A percentile compares a stretch with the other conserved stretches of the same genome.
Conservation (phyloP, 495 filamentous ascomycete species). For the Penicillium atrosanguineum region DNA sequence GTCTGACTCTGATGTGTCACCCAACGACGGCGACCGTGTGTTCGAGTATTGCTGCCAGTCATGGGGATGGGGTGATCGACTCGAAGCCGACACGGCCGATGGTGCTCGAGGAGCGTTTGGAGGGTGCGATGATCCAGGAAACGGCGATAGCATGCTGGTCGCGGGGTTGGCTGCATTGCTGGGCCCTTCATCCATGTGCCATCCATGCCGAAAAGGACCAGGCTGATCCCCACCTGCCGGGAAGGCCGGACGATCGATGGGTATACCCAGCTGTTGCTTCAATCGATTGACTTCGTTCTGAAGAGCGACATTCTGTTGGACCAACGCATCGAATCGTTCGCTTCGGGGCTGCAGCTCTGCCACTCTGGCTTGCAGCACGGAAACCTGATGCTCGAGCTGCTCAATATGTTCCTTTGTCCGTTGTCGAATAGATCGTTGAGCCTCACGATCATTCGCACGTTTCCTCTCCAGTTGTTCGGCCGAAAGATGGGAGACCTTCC, state of each 20-base stretch:
- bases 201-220: constrained; percentile 9
- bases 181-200: constrained; percentile 10
- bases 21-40: constrained; percentile 20
- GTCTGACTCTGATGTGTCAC: constrained; percentile 16
- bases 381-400: constrained; percentile 49
- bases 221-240: constrained; percentile 9
- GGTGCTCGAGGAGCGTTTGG: constrained; percentile 9
- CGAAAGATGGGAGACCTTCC: constrained; percentile 57
- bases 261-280: constrained; percentile 37
- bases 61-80: constrained; percentile 16
- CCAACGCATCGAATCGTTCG: constrained; percentile 47
- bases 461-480: constrained; percentile 61
- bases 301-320: constrained; percentile 53
- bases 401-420: constrained; percentile 60
- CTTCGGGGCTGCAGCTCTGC: constrained; percentile 46
- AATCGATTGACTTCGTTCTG: constrained; percentile 51
- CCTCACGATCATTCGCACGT: constrained; percentile 62
- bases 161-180: constrained; percentile 3
- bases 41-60: constrained; percentile 23
- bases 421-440: constrained; percentile 60
- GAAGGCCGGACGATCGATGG: constrained; percentile 11
- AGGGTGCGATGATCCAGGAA: constrained; percentile 11
- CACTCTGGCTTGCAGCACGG: constrained; percentile 46
- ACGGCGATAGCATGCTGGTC: constrained; percentile 12
- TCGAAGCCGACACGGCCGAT: constrained; percentile 9